A percentile compares a stretch with the other conserved stretches of the same genome.
phyloP scores from a whole-genome alignment of 2,329 filamentous ascomycete species.

The Sclerotinia nivalis region DNA sequence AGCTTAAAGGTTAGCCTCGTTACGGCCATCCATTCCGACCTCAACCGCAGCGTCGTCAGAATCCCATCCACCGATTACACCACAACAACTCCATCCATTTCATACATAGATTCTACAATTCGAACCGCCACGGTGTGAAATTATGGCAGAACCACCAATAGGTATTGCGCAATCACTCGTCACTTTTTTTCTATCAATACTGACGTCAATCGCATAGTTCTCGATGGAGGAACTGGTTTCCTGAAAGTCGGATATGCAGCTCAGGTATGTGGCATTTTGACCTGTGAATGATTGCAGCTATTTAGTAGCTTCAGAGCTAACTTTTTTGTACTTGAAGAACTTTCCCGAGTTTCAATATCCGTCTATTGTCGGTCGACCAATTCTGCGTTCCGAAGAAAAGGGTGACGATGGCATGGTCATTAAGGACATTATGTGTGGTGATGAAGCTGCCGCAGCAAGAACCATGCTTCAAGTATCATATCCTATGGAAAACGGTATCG shows the following conservation, averaged over 20 bases:
- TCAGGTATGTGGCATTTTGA: slow-evolving; percentile 55
- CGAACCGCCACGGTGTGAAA: slow-evolving; percentile 30
- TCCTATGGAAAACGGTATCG: slow-evolving; percentile 99
- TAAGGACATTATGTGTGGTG: slow-evolving; percentile 99
- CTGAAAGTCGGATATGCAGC: slow-evolving; percentile 99
- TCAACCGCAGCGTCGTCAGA: slow-evolving; percentile 34
- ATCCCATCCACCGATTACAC: slow-evolving; percentile 20
- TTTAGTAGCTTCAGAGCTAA: slow-evolving; percentile 17
- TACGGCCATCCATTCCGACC: slow-evolving; percentile 22
- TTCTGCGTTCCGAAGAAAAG: slow-evolving; percentile 91
- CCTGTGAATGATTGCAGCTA: not conserved
- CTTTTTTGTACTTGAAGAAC: slow-evolving; percentile 59
- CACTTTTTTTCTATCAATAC: slow-evolving; percentile 15
- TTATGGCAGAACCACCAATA: slow-evolving; percentile 43
- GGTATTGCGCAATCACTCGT: slow-evolving; percentile 31
- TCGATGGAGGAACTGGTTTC: slow-evolving; percentile 99
- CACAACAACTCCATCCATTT: slow-evolving; percentile 23
- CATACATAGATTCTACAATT: slow-evolving; percentile 26
- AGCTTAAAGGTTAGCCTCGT: slow-evolving; percentile 13
- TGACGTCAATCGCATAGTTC: slow-evolving; percentile 60
- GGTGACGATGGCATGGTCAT: slow-evolving; percentile 66
- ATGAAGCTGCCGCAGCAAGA: slow-evolving; percentile 92
- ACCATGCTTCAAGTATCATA: slow-evolving; percentile 99
- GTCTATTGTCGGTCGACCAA: slow-evolving; percentile 95
- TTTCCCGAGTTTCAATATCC: slow-evolving; percentile 99